These are phyloP conservation scores for Ogataea trehalophila DNA, from an alignment of 805 yeast genomes.

Conservation along the genomic window DNA sequence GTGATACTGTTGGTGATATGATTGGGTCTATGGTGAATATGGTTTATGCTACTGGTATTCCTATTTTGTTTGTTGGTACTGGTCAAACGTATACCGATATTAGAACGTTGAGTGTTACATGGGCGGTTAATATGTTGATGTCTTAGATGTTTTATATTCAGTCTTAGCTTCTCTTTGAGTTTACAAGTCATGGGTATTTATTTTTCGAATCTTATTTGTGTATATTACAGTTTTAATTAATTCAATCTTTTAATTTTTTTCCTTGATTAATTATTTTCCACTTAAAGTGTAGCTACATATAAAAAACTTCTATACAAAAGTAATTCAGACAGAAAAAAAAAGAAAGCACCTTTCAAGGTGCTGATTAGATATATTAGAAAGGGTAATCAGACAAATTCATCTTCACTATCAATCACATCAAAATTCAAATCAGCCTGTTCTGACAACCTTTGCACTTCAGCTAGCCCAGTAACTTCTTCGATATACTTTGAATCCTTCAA, in stretches of 20 bases:
- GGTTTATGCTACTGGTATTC: constrained; percentile 95
- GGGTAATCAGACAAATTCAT: constrained; percentile 17
- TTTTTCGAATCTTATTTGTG: too few species aligned
- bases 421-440: constrained; percentile 43
- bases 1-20: constrained; percentile 96
- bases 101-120: constrained; percentile 81
- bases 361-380: too few species aligned
- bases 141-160: constrained; percentile 30
- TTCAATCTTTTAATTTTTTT: background rate
- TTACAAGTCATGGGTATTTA: background rate
- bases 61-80: constrained; percentile 91
- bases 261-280: too few species aligned
- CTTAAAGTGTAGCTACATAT: too few species aligned
- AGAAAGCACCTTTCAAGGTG: too few species aligned
- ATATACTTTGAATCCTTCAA: constrained; percentile 61
- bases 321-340: too few species aligned
- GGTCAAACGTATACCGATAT: constrained; percentile 97
- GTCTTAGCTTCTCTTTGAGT: too few species aligned
- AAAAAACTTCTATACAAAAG: too few species aligned
- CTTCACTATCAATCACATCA: constrained; percentile 38
- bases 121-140: constrained; percentile 87
- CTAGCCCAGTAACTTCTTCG: constrained; percentile 76
- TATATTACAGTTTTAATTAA: too few species aligned
- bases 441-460: constrained; percentile 65
- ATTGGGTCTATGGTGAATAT: constrained; percentile 95